Percentiles rank a stretch among this genome's conserved stretches.
phyloP scores from a whole-genome alignment of 2,329 filamentous ascomycete genomes.

The Macrophomina phaseolina region DNA sequence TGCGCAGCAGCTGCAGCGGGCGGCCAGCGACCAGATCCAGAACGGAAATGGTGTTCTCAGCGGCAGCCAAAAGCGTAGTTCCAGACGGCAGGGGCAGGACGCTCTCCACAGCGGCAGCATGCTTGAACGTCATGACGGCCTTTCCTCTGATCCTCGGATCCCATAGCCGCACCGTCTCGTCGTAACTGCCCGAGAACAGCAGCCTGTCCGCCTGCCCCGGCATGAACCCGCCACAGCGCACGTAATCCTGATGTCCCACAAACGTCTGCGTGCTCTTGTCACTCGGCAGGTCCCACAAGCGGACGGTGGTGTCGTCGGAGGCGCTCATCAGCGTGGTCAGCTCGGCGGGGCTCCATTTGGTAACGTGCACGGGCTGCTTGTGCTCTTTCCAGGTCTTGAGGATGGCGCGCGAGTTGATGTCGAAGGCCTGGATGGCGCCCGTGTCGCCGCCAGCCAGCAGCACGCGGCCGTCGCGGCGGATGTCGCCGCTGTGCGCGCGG shows the following conservation, averaged over 20 bases:
- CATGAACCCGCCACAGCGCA: constrained; percentile 86
- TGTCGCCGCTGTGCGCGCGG: constrained; percentile 85
- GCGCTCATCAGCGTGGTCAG: constrained; percentile 86
- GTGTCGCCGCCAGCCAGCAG: constrained; percentile 90
- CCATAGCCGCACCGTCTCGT: constrained; percentile 92
- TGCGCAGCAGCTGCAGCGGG: constrained; percentile 83
- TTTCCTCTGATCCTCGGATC: constrained; percentile 75
- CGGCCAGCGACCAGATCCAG: constrained; percentile 91
- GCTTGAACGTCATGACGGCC: constrained; percentile 89
- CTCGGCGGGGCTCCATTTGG: constrained; percentile 88
- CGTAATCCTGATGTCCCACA: constrained; percentile 88
- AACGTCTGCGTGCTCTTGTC: constrained; percentile 79
- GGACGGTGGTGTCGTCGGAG: constrained; percentile 90
- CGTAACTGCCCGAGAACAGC: constrained; percentile 90
- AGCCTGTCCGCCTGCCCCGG: constrained; percentile 73
- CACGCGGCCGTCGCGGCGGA: constrained; percentile 86
- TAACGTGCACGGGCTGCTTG: constrained; percentile 91
- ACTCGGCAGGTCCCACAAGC: constrained; percentile 90
- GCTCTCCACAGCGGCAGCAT: constrained; percentile 84
- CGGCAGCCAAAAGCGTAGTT: constrained; percentile 82
- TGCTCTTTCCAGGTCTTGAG: constrained; percentile 94
- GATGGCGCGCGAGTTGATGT: constrained; percentile 86
- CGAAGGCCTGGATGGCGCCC: constrained; percentile 93
- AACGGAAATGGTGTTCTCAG: constrained; percentile 86
- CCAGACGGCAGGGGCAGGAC: constrained; percentile 88